Percentiles rank a stretch among this genome's conserved stretches.
Conservation (phyloP, 345 rosid genomes). For the Dimocarpus longan region DNA sequence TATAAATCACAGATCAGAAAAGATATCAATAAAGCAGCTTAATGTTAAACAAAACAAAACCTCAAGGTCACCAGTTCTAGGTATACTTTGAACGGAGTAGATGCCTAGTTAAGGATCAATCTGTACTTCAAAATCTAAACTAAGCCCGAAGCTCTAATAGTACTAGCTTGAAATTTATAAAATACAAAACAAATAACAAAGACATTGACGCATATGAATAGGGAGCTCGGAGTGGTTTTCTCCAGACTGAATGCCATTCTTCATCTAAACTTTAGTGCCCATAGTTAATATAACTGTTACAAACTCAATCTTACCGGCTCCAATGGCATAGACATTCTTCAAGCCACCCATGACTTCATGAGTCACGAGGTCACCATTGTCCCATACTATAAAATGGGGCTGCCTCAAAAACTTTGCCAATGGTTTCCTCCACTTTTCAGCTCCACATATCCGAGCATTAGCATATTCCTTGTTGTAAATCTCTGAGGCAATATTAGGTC, state of each 20-base stretch:
- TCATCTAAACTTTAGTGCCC: neutral
- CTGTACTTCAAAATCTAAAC: neutral
- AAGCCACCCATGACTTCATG: constrained; percentile 99
- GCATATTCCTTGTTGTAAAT: constrained; percentile 94
- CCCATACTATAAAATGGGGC: constrained; percentile 95
- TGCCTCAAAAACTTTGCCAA: constrained; percentile 87
- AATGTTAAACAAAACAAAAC: too few species aligned
- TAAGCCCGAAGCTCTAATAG: neutral
- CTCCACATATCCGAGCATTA: constrained; percentile 97
- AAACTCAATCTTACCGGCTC: constrained; percentile 71
- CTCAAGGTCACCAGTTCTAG: too few species aligned
- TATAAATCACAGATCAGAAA: neutral
- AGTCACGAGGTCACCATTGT: constrained; percentile 93
- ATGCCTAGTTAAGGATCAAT: neutral
- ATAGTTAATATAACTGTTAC: neutral
- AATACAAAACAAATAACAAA: neutral
- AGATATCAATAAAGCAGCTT: neutral
- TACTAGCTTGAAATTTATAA: neutral
- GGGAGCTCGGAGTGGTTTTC: neutral
- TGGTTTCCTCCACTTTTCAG: constrained; percentile 91
- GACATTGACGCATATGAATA: neutral
- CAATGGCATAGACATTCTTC: constrained; percentile 98
- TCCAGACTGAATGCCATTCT: neutral
- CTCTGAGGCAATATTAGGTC: constrained; percentile 97
- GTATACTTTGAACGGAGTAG: too few species aligned